Percentiles rank a stretch among this genome's conserved stretches.
phyloP scores from a whole-genome alignment of 805 yeast species.

The Starmerella stellata region DNA sequence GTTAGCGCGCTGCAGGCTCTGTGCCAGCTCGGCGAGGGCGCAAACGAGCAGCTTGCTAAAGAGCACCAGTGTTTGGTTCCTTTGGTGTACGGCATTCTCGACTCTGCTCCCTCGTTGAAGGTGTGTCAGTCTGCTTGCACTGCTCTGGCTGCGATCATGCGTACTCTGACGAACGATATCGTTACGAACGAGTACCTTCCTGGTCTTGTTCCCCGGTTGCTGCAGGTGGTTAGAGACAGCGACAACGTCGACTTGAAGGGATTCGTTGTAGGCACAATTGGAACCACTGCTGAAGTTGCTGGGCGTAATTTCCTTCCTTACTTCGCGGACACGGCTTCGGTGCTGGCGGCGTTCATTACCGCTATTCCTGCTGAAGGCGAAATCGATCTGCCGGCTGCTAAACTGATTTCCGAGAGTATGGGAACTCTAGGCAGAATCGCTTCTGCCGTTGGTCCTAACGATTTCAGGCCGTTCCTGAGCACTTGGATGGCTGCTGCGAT shows the following conservation, averaged over 20 bases:
- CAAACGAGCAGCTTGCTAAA: slow-evolving; percentile 70
- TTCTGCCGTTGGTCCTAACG: slow-evolving; percentile 83
- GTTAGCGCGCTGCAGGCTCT: slow-evolving; percentile 74
- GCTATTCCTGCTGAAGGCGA: slow-evolving; percentile 46
- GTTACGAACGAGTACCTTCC: slow-evolving; percentile 59
- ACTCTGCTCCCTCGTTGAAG: slow-evolving; percentile 61
- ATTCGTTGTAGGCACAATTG: slow-evolving; percentile 76
- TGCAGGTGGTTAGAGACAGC: slow-evolving; percentile 64
- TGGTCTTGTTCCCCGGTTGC: slow-evolving; percentile 76
- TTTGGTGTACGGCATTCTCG: slow-evolving; percentile 69
- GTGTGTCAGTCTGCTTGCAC: slow-evolving; percentile 80
- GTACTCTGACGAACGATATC: slow-evolving; percentile 75
- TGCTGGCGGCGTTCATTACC: slow-evolving; percentile 60
- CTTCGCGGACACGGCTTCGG: slow-evolving; percentile 63
- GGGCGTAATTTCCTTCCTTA: slow-evolving; percentile 76
- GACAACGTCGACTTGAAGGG: slow-evolving; percentile 35
- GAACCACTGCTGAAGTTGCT: slow-evolving; percentile 90
- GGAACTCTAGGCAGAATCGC: slow-evolving; percentile 92
- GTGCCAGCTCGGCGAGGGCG: slow-evolving; percentile 58
- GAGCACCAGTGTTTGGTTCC: slow-evolving; percentile 73
- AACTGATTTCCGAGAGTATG: slow-evolving; percentile 76
- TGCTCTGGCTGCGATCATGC: slow-evolving; percentile 82
- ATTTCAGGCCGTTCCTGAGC: slow-evolving; percentile 69
- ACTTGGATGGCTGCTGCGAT: slow-evolving; percentile 81
- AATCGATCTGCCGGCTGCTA: slow-evolving; percentile 45